Percentiles rank a stretch among this genome's conserved stretches.
Conservation (phyloP, 2,329 filamentous ascomycete genomes). For the Aspergillus awamori region DNA sequence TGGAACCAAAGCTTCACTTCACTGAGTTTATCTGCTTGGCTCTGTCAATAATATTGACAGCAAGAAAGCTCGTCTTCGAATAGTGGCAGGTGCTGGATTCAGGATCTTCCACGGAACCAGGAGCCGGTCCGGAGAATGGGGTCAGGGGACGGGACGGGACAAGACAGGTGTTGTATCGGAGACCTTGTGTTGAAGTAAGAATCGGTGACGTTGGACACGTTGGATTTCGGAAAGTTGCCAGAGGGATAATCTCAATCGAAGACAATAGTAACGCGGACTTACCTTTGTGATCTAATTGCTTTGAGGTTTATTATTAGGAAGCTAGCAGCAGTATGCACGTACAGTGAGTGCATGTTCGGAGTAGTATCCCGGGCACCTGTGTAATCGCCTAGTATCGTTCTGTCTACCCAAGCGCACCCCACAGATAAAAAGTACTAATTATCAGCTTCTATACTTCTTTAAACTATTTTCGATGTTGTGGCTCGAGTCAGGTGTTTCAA, state of each 20-base stretch:
- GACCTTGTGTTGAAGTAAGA: not conserved
- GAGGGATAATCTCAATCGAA: not conserved
- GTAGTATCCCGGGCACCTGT: constrained; percentile 7
- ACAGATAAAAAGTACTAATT: not conserved
- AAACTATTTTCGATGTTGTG: not conserved
- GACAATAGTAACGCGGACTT: not conserved
- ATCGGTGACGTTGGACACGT: not conserved
- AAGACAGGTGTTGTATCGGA: not conserved
- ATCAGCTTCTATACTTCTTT: not conserved
- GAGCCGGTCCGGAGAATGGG: not conserved
- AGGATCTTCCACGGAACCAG: constrained; percentile 2
- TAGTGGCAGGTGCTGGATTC: constrained; percentile 7
- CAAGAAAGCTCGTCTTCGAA: not conserved
- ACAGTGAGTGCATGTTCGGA: not conserved
- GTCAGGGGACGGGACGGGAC: constrained; percentile 4
- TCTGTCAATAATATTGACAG: not conserved
- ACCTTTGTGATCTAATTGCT: not conserved
- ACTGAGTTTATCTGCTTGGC: not conserved
- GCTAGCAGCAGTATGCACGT: not conserved
- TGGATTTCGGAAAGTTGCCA: not conserved
- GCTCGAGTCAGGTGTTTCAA: too few relatives aligned
- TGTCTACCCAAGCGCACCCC: not conserved
- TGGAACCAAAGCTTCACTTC: not conserved
- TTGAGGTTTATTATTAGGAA: constrained; percentile 9
- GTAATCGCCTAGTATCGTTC: constrained; percentile 4